These are phyloP conservation scores for Silene uniflora DNA, from an alignment of 148 eudicot species.

Conservation along the genomic window DNA sequence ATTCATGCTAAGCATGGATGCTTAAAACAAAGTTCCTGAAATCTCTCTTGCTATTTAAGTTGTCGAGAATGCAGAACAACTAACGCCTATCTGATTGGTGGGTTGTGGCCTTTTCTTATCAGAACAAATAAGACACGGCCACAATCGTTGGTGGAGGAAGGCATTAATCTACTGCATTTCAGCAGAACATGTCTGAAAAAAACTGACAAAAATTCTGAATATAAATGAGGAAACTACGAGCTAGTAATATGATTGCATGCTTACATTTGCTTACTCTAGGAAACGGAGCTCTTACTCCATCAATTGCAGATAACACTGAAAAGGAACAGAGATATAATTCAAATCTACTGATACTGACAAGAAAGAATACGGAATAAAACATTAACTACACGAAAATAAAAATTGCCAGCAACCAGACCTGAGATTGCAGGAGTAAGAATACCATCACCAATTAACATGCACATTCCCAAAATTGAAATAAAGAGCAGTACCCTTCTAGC, in stretches of 20 bases:
- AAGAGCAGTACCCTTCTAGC: constrained; percentile 61
- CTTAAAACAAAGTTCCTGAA: too few relatives aligned
- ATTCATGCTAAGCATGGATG: too few relatives aligned
- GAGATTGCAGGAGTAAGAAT: constrained; percentile 77
- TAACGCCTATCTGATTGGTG: too few relatives aligned
- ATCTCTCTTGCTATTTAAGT: too few relatives aligned
- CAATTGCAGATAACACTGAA: constrained; percentile 68
- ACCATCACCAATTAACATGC: constrained; percentile 81
- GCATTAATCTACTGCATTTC: too few relatives aligned
- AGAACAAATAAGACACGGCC: too few relatives aligned
- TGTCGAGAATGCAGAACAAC: too few relatives aligned
- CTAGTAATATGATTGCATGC: constrained; percentile 14
- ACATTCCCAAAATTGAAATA: constrained; percentile 65
- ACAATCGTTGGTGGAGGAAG: too few relatives aligned
- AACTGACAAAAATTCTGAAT: background rate
- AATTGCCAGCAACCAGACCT: constrained; percentile 34
- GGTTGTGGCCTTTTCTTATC: too few relatives aligned
- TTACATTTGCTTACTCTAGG: constrained; percentile 57
- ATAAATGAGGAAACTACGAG: background rate
- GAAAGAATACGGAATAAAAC: background rate
- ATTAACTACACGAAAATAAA: background rate
- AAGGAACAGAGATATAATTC: constrained; percentile 2
- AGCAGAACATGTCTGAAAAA: background rate
- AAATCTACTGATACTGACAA: background rate
- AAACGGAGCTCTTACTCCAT: constrained; percentile 69